Conservation (phyloP, 2,329 filamentous ascomycete species). For the Fusarium veterinarium region DNA sequence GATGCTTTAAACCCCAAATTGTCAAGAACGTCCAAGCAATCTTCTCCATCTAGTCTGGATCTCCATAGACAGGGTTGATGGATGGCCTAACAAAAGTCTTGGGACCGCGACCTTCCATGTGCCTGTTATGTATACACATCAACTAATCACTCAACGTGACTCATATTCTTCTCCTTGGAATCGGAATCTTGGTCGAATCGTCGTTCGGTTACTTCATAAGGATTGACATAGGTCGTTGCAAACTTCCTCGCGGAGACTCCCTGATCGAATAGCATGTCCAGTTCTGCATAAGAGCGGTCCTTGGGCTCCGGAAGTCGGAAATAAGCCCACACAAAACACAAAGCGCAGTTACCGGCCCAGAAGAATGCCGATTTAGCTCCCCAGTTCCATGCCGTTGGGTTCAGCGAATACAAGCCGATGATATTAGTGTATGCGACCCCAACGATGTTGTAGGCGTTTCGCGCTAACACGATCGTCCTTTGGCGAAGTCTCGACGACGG, state of each 20-base stretch:
- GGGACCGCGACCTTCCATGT: not conserved
- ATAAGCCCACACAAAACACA: not conserved
- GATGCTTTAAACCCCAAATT: not conserved
- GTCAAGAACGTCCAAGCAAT: not conserved
- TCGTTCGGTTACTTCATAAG: not conserved
- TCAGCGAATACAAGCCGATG: not conserved
- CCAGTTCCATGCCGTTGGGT: not conserved
- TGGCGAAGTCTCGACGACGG: not conserved
- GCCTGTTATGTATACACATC: not conserved
- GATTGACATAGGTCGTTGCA: not conserved
- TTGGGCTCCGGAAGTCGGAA: not conserved
- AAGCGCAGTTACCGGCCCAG: not conserved
- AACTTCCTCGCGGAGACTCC: not conserved
- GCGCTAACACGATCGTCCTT: not conserved
- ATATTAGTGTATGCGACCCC: not conserved
- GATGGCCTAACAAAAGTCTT: not conserved
- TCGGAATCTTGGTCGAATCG: not conserved
- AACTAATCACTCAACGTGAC: not conserved
- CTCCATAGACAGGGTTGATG: not conserved
- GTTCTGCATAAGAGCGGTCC: not conserved
- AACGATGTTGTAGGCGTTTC: not conserved
- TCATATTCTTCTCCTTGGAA: not conserved
- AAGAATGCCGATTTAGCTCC: not conserved
- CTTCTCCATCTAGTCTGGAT: accelerated
- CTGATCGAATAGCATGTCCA: not conserved